phyloP scores from a whole-genome alignment of 1,284 basidiomycete genomes.

The Sanguinoderma infundibulare region DNA sequence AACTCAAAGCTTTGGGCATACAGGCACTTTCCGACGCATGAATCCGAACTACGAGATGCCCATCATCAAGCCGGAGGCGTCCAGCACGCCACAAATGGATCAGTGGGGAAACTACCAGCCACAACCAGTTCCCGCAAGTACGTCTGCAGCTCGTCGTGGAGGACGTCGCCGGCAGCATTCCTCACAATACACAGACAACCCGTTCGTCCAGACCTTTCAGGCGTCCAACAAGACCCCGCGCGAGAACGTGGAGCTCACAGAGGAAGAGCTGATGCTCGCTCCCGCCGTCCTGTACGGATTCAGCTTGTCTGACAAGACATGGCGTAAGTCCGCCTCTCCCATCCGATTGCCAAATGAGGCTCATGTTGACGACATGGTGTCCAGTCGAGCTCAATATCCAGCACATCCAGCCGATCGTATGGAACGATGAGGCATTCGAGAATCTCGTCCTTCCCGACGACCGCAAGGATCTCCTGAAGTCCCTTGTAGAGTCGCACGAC shows the following conservation, averaged over 20 bases:
- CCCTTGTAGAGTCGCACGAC: conserved; percentile 60
- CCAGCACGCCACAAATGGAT: background rate
- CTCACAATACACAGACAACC: conserved; percentile 13
- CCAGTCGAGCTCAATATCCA: conserved; percentile 61
- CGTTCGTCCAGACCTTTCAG: conserved; percentile 20
- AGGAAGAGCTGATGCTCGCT: conserved; percentile 54
- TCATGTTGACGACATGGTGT: background rate
- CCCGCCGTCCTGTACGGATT: conserved; percentile 61
- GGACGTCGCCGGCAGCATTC: background rate
- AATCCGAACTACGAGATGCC: conserved; percentile 54
- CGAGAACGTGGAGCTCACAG: conserved; percentile 39
- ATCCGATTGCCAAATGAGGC: background rate
- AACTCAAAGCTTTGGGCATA: background rate
- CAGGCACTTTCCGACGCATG: conserved; percentile 47
- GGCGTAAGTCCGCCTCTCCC: conserved; percentile 50
- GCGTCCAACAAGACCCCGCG: conserved; percentile 13
- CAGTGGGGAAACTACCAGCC: background rate
- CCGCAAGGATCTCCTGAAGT: conserved; percentile 56
- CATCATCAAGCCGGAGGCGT: conserved; percentile 14
- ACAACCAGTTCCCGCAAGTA: background rate
- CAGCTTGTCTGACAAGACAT: conserved; percentile 58
- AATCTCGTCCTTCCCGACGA: conserved; percentile 57
- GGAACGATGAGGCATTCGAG: conserved; percentile 60
- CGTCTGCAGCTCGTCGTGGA: background rate
- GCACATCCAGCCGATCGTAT: conserved; percentile 50